Conservation (phyloP, 176 grass and related monocot species). For the Canna indica region DNA sequence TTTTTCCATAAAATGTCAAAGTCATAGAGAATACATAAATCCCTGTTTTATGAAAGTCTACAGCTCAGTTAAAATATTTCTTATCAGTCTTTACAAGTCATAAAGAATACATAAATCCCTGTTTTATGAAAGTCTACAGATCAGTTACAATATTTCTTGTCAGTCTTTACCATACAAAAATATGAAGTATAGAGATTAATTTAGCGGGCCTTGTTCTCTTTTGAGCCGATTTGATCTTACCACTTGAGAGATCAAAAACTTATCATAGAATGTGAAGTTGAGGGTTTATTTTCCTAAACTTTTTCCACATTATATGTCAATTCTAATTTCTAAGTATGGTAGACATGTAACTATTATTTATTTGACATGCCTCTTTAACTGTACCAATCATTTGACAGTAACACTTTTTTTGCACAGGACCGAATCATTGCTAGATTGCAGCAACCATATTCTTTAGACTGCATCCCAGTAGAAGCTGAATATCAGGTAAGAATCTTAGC, state of each 20-base stretch:
- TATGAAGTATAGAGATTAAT: neutral
- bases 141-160: neutral
- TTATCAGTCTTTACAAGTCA: neutral
- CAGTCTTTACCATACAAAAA: neutral
- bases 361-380: conserved; percentile 1
- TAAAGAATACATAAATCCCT: too few species aligned
- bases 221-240: neutral
- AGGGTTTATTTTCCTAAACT: neutral
- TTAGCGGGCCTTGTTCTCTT: neutral
- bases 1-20: neutral
- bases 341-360: conserved; percentile 1
- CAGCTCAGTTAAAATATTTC: neutral
- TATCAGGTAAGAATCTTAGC: conserved; percentile 50
- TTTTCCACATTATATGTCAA: neutral
- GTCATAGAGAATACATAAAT: neutral
- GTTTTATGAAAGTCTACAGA: neutral
- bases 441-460: conserved; percentile 97
- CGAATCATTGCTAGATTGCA: conserved; percentile 96
- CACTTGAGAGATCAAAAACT: neutral
- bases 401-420: conserved; percentile 47
- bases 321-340: neutral
- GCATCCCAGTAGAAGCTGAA: conserved; percentile 99
- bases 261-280: neutral
- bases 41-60: neutral
- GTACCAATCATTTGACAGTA: conserved; percentile 5